phyloP scores from a whole-genome alignment of 306 rosid genomes.

The Vigna angularis region DNA sequence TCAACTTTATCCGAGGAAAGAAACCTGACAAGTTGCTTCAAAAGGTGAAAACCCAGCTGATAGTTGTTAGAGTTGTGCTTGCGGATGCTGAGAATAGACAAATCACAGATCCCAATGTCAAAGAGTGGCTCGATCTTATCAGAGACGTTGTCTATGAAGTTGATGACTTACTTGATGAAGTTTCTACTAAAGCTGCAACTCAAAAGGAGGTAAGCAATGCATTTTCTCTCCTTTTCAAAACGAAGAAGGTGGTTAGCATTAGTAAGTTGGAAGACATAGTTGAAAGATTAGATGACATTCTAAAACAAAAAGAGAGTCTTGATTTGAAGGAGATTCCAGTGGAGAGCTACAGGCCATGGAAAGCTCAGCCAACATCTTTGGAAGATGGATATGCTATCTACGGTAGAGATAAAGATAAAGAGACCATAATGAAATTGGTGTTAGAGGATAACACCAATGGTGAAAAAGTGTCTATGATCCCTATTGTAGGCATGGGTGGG shows the following conservation, averaged over 20 bases:
- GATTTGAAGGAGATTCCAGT: not conserved
- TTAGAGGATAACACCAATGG: not conserved
- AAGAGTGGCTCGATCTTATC: not conserved
- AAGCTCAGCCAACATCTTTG: not conserved
- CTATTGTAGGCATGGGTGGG: conserved; percentile 8
- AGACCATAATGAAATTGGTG: not conserved
- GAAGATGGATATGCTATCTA: not conserved
- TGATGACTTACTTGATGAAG: not conserved
- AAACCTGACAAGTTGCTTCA: not conserved
- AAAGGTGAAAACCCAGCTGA: no score
- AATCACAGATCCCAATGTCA: not conserved
- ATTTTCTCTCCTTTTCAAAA: not conserved
- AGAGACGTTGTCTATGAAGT: not conserved
- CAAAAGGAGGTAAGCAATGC: not conserved
- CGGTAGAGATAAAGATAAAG: not conserved
- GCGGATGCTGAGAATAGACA: no score
- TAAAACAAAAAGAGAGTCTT: not conserved
- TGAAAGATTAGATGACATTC: not conserved
- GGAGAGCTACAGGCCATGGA: not conserved
- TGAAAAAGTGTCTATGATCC: not conserved
- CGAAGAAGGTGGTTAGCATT: not conserved
- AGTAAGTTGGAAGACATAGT: not conserved
- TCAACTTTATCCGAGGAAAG: not conserved
- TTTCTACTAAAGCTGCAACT: not conserved
- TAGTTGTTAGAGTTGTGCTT: no score